These are phyloP conservation scores for Plasmopara halstedii DNA, from an alignment of 352 stramenopile genomes.

Conservation along the genomic window DNA sequence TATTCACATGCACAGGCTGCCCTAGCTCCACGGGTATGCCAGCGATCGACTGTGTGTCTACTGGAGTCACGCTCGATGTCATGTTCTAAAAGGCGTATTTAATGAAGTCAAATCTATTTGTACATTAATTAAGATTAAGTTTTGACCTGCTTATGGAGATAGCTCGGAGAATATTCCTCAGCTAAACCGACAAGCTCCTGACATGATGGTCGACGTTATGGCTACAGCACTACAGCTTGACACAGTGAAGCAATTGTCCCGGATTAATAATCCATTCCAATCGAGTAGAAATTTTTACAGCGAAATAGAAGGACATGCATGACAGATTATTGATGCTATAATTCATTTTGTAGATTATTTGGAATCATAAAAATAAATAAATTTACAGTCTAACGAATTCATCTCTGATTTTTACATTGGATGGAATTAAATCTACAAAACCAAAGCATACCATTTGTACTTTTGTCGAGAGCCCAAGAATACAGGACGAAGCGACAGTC, in stretches of 20 bases:
- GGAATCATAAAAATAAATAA: no score
- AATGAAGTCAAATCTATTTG: not conserved
- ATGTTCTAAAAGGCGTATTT: conserved; percentile 6
- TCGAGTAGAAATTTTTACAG: conserved; percentile 43
- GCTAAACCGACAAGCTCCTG: conserved; percentile 28
- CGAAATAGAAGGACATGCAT: no score
- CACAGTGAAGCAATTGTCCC: conserved; percentile 35
- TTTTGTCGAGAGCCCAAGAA: no score
- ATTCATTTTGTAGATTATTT: no score
- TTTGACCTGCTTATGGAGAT: conserved; percentile 30
- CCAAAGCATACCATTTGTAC: no score
- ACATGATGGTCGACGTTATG: conserved; percentile 32
- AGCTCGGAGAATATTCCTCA: conserved; percentile 25
- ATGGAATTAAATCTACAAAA: no score
- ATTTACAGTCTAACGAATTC: no score
- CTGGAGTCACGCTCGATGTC: not conserved
- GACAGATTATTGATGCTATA: no score
- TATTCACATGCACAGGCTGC: conserved; percentile 49
- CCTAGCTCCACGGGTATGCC: conserved; percentile 62
- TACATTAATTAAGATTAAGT: not conserved
- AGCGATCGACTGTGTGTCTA: conserved; percentile 24
- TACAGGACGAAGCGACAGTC: no score
- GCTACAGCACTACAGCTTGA: conserved; percentile 40
- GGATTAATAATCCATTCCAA: no score
- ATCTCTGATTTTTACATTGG: no score